Percentiles rank a stretch among this genome's conserved stretches.
Conservation (phyloP, 2,329 filamentous ascomycete genomes). For the Kalmusia sp. region DNA sequence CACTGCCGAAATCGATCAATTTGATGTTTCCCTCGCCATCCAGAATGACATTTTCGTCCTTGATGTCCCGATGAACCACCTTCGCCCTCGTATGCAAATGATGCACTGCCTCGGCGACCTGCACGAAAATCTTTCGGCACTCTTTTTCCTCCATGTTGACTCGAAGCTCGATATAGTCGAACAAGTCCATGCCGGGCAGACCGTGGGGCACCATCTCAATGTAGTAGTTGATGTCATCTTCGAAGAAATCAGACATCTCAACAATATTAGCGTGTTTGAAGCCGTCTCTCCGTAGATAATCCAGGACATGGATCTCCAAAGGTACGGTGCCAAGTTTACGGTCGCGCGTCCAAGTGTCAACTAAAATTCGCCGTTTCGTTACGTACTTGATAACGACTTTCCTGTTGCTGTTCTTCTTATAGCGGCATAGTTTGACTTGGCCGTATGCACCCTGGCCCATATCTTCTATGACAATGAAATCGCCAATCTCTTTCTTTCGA, state of each 20-base stretch:
- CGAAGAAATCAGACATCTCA: slow-evolving; percentile 74
- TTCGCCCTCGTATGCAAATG: slow-evolving; percentile 89
- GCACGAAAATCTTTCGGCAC: slow-evolving; percentile 92
- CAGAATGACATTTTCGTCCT: slow-evolving; percentile 96
- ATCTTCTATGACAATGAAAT: slow-evolving; percentile 93
- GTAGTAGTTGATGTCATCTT: slow-evolving; percentile 92
- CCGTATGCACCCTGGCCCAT: slow-evolving; percentile 99
- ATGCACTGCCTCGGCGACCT: slow-evolving; percentile 87
- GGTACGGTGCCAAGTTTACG: slow-evolving; percentile 92
- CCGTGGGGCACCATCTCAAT: slow-evolving; percentile 98
- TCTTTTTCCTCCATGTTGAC: slow-evolving; percentile 96
- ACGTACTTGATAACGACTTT: slow-evolving; percentile 98
- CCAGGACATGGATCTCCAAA: slow-evolving; percentile 93
- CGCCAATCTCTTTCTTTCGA: slow-evolving; percentile 81
- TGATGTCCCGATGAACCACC: slow-evolving; percentile 97
- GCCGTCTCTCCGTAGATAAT: slow-evolving; percentile 82
- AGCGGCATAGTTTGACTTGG: slow-evolving; percentile 91
- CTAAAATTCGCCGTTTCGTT: slow-evolving; percentile 93
- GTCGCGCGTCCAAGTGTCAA: slow-evolving; percentile 98
- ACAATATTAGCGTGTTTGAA: slow-evolving; percentile 71
- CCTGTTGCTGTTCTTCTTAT: slow-evolving; percentile 75
- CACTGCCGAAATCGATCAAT: slow-evolving; percentile 96
- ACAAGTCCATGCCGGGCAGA: slow-evolving; percentile 95
- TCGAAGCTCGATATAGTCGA: slow-evolving; percentile 97
- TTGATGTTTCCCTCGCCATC: slow-evolving; percentile 97